These are phyloP conservation scores for Ehretia macrophylla DNA, from an alignment of 257 asterid genomes.

Conservation along the genomic window DNA sequence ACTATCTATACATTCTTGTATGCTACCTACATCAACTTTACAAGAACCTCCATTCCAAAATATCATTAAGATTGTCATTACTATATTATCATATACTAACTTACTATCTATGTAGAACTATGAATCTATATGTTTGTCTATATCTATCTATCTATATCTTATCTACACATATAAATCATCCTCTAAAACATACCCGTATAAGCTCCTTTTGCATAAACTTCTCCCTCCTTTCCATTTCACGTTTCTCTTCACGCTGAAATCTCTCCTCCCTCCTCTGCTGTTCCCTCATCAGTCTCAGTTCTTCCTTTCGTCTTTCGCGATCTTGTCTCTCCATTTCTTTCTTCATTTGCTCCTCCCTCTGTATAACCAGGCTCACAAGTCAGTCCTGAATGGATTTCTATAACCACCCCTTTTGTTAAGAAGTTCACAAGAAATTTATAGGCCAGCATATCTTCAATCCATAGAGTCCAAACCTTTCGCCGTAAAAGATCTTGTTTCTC, in stretches of 20 bases:
- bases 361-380: constrained; percentile 14
- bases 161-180: too few species aligned
- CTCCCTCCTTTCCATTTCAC: constrained; percentile 97
- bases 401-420: not conserved
- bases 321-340: constrained; percentile 93
- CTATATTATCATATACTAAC: too few species aligned
- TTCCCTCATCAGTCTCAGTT: constrained; percentile 70
- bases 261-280: constrained; percentile 87
- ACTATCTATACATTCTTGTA: too few species aligned
- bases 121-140: too few species aligned
- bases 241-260: constrained; percentile 91
- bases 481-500: constrained; percentile 80
- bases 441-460: not conserved
- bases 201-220: constrained; percentile 86
- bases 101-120: too few species aligned
- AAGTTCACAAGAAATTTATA: not conserved
- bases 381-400: constrained; percentile 18
- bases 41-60: too few species aligned
- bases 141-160: too few species aligned
- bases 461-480: constrained; percentile 57
- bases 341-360: constrained; percentile 93
- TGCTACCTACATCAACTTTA: too few species aligned
- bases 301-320: constrained; percentile 90
- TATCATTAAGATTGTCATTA: too few species aligned
- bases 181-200: constrained; percentile 55